Base-by-base conservation (phyloP, 371 early-diverging fungal species). In the Rhizopus delemar region DNA sequence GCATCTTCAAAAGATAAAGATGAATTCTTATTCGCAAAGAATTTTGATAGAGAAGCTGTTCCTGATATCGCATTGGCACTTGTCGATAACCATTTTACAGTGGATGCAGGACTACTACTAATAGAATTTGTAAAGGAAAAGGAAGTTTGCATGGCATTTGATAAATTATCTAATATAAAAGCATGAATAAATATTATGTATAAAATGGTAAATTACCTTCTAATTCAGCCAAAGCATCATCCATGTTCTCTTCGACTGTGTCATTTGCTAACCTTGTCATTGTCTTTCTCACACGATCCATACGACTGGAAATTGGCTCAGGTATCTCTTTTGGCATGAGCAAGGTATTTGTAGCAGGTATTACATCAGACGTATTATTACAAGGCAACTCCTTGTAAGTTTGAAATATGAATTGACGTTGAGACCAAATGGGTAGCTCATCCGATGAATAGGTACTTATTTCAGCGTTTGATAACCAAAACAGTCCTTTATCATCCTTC, bases 1-100 rank as follows among this genome's bases (percentile, higher is more conserved):
- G 86, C 86, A 62, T 86, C 84, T 59, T 86, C 86, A 72, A 86
- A 86, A 0, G 86, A 86, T 3, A 83, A 57, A 3, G 86, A 72
- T 1, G 80, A 70, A 9, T 74, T 70, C 56, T 46, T 33, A 33
- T 57, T 53, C 38, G 43, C 4, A 6, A 57, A 59, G 1, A 45
- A 51, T 41, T 46, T 60, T 32, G 59, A 52, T 5, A 62, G 57
- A 16, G 69, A 45, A 9, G 39, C 39, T 57, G 60, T 2, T 22
- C 22, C 22, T 22, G 22, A 22, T 22, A 22, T 22, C 22, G 22
- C 59, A 46, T 68, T 72, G 0, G 67, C 70, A 55, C 75, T 71
- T 3, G 75, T 70, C 0, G 78, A 78, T 8, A 75, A 41, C 53
- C 78, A 76, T 45, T 74, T 63, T 11, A n/a, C 43, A 6, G 43